A percentile compares a stretch with the other conserved stretches of the same genome.
These are phyloP conservation scores for Bacidia gigantensis DNA, from an alignment of 495 filamentous ascomycete genomes.

Conservation along the genomic window DNA sequence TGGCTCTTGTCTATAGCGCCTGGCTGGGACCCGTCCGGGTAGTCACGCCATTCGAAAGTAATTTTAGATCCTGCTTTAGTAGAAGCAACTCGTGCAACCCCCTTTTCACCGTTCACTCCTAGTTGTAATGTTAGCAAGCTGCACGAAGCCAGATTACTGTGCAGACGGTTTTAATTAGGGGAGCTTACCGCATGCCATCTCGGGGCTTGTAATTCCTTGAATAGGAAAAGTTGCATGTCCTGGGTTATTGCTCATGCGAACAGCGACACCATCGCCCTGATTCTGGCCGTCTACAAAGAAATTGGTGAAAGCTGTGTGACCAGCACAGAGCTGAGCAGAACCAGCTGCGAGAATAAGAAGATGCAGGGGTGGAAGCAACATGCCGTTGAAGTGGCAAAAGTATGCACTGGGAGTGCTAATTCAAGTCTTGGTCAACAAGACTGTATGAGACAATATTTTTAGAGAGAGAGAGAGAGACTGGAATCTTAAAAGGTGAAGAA, in stretches of 20 bases:
- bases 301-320: slow-evolving; percentile 55
- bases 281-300: slow-evolving; percentile 48
- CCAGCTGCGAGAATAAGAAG: slow-evolving; percentile 12
- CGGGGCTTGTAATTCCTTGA: slow-evolving; percentile 30
- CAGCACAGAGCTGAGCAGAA: slow-evolving; percentile 19
- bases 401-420: too few relatives aligned
- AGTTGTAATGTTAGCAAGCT: slow-evolving; percentile 1
- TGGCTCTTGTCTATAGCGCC: slow-evolving; percentile 47
- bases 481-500: background rate
- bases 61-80: slow-evolving; percentile 39
- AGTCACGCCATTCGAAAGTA: slow-evolving; percentile 49
- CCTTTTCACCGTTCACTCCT: slow-evolving; percentile 43
- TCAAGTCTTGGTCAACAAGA: background rate
- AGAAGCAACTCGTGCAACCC: slow-evolving; percentile 45
- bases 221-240: slow-evolving; percentile 40
- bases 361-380: slow-evolving; percentile 6
- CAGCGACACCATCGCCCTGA: slow-evolving; percentile 55
- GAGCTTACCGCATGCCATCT: slow-evolving; percentile 60
- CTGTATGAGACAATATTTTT: too few relatives aligned
- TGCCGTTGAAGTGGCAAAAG: background rate
- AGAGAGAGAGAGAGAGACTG: background rate
- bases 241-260: slow-evolving; percentile 46
- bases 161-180: too few relatives aligned
- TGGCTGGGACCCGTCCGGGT: slow-evolving; percentile 40
- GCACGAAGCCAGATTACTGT: too few relatives aligned